Evolutionary conservation across 371 early-diverging fungal species (phyloP), one percentile per base, ranked within the genome.

Genomic region (Umbelopsis sp.): DNA sequence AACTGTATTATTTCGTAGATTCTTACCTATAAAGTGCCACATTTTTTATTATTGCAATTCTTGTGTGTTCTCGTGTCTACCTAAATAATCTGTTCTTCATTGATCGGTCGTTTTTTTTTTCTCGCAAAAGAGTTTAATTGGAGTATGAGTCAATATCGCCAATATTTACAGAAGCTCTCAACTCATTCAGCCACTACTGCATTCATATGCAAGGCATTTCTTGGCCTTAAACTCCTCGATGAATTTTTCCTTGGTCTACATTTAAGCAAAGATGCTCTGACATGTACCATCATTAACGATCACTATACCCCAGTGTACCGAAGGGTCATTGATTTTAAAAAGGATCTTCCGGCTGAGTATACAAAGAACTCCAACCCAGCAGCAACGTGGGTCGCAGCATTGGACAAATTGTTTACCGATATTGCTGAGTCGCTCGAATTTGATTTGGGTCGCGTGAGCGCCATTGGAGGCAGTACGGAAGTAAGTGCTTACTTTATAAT

Each of bases 1-100:
- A 83, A 77, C 11, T 89, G 89, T 73, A 45, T 76, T 32, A 76
- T 86, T 52, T 73, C 80, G 38, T 86, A 74, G 77, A 66, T 50
- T 66, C 50, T 48, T 66, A 16, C 48, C 48, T 7, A 48, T 48
- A 48, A 48, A 48, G 16, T 48, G 29, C 20, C 48, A 48, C 48
- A 48, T n/a, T 48, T 48, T 48, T 20, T 20, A 48, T 20, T 20
- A 48, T 20, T 48, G 65, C 41, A 37, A 48, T 16, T 48, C n/a
- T 22, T 22, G 22, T 48, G 48, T 48, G 18, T 50, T 65, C 14
- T 41, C 41, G 41, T 41, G 2, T 7, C 41, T 10, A 12, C 41
- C 41, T 7, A 41, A 29, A 41, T 41, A 41, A 12, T 41, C 12
- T 41, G 7, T 7, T 41, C 10, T 10, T 41, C 10, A 7, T 41